A percentile compares a stretch with the other conserved stretches of the same genome.
These are phyloP conservation scores for Diaporthe caulivora DNA, from an alignment of 2,329 filamentous ascomycete species.

Conservation along the genomic window DNA sequence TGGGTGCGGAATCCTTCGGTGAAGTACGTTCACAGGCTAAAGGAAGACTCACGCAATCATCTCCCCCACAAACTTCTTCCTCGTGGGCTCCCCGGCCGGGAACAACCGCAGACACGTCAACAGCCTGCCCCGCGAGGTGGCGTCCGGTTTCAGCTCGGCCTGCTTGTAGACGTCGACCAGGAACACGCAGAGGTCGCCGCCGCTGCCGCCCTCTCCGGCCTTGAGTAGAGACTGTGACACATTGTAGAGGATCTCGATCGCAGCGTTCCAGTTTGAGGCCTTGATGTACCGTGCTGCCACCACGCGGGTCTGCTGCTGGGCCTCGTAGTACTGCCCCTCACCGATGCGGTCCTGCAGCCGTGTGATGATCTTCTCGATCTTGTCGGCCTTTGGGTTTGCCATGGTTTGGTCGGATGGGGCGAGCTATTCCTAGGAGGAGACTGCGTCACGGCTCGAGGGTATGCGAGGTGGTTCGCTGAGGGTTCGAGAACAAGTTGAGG, in stretches of 20 bases:
- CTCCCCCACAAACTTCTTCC: slow-evolving; percentile 92
- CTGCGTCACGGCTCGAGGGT: not conserved
- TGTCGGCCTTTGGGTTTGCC: slow-evolving; percentile 52
- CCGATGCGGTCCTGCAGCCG: slow-evolving; percentile 76
- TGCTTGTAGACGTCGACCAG: slow-evolving; percentile 93
- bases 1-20: not conserved
- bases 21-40: not conserved
- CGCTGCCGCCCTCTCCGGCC: slow-evolving; percentile 93
- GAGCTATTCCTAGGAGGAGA: not conserved
- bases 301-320: slow-evolving; percentile 96
- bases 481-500: not conserved
- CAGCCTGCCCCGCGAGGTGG: slow-evolving; percentile 79
- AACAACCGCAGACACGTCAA: slow-evolving; percentile 86
- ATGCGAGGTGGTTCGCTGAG: not conserved
- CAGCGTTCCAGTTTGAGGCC: slow-evolving; percentile 83
- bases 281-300: slow-evolving; percentile 96
- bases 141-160: slow-evolving; percentile 82
- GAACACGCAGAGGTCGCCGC: slow-evolving; percentile 89
- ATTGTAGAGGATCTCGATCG: slow-evolving; percentile 86
- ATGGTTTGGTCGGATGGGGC: slow-evolving; percentile 6
- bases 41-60: slow-evolving; percentile 75
- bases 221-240: slow-evolving; percentile 89
- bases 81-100: slow-evolving; percentile 83
- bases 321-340: slow-evolving; percentile 94
- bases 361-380: slow-evolving; percentile 69